Percentiles rank a stretch among this genome's conserved stretches.
phyloP scores from a whole-genome alignment of 148 eudicot genomes.

The Drosera capensis region DNA sequence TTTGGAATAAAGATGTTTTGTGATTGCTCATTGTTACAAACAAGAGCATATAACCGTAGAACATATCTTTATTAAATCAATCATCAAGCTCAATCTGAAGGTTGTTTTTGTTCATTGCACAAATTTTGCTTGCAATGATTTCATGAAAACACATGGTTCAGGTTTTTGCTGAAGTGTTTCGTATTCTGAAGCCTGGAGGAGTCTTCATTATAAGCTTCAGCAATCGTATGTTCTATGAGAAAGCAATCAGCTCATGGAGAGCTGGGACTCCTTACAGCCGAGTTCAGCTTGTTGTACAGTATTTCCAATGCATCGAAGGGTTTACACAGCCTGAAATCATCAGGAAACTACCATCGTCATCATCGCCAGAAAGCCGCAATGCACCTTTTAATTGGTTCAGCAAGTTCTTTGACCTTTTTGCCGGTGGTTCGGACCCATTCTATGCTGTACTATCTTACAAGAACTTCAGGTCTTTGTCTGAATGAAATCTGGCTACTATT shows the following conservation, averaged over 20 bases:
- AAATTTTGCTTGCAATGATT: no score
- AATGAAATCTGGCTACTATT: constrained; percentile 5
- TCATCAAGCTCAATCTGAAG: no score
- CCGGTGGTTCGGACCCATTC: constrained; percentile 47
- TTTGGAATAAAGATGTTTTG: no score
- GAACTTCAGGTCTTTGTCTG: constrained; percentile 40
- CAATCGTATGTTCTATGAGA: constrained; percentile 56
- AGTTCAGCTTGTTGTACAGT: constrained; percentile 41
- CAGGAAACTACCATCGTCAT: constrained; percentile 19
- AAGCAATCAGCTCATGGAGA: constrained; percentile 56
- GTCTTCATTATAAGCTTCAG: constrained; percentile 63
- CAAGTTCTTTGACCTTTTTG: constrained; percentile 26
- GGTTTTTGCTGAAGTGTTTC: constrained; percentile 58
- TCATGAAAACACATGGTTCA: constrained; percentile 4
- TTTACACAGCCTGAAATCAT: constrained; percentile 40
- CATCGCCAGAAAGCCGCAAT: constrained; percentile 4
- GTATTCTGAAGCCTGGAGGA: constrained; percentile 60
- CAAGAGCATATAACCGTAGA: no score
- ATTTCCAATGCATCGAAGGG: constrained; percentile 51
- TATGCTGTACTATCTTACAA: constrained; percentile 58
- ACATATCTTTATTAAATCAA: no score
- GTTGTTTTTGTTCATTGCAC: no score
- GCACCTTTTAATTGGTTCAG: constrained; percentile 22
- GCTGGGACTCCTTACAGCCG: constrained; percentile 41
- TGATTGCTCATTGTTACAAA: no score